phyloP scores from a whole-genome alignment of 345 rosid genomes.

The Chamaenerion angustifolium region DNA sequence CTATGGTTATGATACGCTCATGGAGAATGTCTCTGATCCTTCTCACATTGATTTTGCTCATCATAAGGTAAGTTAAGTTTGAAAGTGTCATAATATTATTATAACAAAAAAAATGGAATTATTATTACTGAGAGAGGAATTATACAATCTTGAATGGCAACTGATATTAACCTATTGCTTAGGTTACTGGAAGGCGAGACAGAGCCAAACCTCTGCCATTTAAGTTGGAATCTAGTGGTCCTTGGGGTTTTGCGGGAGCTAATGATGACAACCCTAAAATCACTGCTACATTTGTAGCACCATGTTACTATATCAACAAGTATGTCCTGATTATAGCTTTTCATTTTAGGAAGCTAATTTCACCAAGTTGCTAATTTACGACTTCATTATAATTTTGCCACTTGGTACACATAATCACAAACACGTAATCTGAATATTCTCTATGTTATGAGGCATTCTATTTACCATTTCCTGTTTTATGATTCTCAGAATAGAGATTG shows the following conservation, averaged over 20 bases:
- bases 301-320: conserved; percentile 83
- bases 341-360: too few species aligned
- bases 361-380: too few species aligned
- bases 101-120: too few species aligned
- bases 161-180: background rate
- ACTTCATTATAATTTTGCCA: too few species aligned
- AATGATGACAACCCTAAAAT: conserved; percentile 82
- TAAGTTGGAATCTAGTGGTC: conserved; percentile 69
- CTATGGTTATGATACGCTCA: conserved; percentile 87
- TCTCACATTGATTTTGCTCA: conserved; percentile 95
- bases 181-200: conserved; percentile 98
- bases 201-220: conserved; percentile 89
- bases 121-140: too few species aligned
- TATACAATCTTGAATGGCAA: too few species aligned
- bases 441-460: too few species aligned
- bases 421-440: too few species aligned
- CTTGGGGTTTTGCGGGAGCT: conserved; percentile 85
- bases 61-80: conserved; percentile 69
- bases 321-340: conserved; percentile 16
- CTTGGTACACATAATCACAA: too few species aligned
- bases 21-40: conserved; percentile 99
- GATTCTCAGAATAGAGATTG: conserved; percentile 63
- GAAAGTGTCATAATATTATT: too few species aligned
- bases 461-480: background rate
- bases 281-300: conserved; percentile 74